Conservation (phyloP, 73 alveolate species). For the Paramecium primaurelia region DNA sequence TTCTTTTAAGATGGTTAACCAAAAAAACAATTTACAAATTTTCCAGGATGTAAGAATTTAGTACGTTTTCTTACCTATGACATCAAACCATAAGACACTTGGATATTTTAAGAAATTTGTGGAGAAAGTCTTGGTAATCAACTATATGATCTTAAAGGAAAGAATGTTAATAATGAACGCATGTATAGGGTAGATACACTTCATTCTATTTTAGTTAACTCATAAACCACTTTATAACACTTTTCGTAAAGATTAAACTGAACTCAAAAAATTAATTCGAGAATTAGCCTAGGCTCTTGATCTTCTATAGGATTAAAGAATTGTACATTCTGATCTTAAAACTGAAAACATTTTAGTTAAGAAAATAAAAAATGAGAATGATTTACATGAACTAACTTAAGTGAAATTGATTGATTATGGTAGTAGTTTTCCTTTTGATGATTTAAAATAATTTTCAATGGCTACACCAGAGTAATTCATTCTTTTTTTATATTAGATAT, state of each 20-base stretch:
- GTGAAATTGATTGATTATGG: constrained; percentile 60
- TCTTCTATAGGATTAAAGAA: constrained; percentile 49
- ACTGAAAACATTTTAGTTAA: constrained; percentile 55
- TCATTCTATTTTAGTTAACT: background rate
- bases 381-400: background rate
- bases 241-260: constrained; percentile 24
- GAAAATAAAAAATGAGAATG: constrained; percentile 35
- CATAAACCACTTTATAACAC: constrained; percentile 25
- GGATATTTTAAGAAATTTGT: constrained; percentile 58
- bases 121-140: constrained; percentile 57
- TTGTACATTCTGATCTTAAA: constrained; percentile 60
- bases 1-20: constrained; percentile 53
- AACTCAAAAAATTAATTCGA: constrained; percentile 29
- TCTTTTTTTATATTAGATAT: background rate
- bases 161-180: constrained; percentile 37
- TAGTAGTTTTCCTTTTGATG: constrained; percentile 59
- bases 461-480: constrained; percentile 58
- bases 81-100: constrained; percentile 51
- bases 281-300: constrained; percentile 56
- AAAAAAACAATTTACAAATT: background rate
- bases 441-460: constrained; percentile 58
- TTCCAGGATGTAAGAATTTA: constrained; percentile 47
- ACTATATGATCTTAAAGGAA: constrained; percentile 54
- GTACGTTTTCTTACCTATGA: constrained; percentile 43
- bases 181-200: constrained; percentile 47